A percentile compares a stretch with the other conserved stretches of the same genome.
These are phyloP conservation scores for Phytophthora parvispora DNA, from an alignment of 352 stramenopile genomes.

Conservation along the genomic window DNA sequence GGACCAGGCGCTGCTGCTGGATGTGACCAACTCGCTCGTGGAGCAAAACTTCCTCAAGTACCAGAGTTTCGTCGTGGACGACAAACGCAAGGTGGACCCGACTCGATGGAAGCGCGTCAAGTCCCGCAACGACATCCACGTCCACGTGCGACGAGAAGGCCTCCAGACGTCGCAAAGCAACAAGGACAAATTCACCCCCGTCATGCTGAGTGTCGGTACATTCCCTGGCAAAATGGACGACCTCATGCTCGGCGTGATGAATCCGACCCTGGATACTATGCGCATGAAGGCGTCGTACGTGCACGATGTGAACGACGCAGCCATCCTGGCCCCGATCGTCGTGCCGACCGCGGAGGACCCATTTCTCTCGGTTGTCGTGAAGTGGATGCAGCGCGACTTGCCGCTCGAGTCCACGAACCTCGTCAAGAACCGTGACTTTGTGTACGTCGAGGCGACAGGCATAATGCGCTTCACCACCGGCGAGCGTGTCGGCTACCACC, in stretches of 20 bases:
- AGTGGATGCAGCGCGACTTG: slow-evolving; percentile 27
- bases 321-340: slow-evolving; percentile 16
- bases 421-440: slow-evolving; percentile 24
- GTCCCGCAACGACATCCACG: slow-evolving; percentile 13
- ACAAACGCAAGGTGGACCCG: slow-evolving; percentile 11
- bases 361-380: slow-evolving; percentile 27
- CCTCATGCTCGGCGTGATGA: slow-evolving; percentile 19
- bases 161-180: neutral
- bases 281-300: slow-evolving; percentile 19
- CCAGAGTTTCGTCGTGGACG: slow-evolving; percentile 10
- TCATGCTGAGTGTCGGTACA: slow-evolving; percentile 12
- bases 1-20: slow-evolving; percentile 13
- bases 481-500: slow-evolving; percentile 55
- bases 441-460: slow-evolving; percentile 26
- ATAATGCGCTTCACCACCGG: slow-evolving; percentile 26
- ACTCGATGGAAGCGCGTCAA: slow-evolving; percentile 22
- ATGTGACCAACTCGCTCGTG: slow-evolving; percentile 3
- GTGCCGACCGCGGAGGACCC: slow-evolving; percentile 12
- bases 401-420: slow-evolving; percentile 23
- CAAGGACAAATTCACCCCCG: neutral
- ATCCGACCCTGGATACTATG: slow-evolving; percentile 12
- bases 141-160: slow-evolving; percentile 20
- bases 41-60: slow-evolving; percentile 18
- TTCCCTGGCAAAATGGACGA: slow-evolving; percentile 14
- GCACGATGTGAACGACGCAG: slow-evolving; percentile 11